Percentiles rank a stretch among this genome's conserved stretches.
These are phyloP conservation scores for Chimonanthus salicifolius DNA, from an alignment of 164 flowering plant genomes.

Conservation along the genomic window DNA sequence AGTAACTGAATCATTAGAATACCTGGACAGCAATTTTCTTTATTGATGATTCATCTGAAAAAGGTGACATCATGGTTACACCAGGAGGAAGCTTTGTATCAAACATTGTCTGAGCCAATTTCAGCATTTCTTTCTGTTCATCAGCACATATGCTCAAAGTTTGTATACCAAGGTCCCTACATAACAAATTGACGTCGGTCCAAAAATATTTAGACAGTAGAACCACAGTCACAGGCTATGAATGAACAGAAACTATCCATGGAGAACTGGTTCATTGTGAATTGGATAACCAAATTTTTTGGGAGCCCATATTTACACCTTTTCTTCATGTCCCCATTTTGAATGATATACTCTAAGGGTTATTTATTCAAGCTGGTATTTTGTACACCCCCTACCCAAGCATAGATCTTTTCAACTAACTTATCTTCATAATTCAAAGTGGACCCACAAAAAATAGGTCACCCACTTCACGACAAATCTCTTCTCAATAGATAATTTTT, in stretches of 20 bases:
- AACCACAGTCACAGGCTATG: background rate
- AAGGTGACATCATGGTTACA: conserved; percentile 68
- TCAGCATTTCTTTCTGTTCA: conserved; percentile 61
- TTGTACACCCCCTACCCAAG: background rate
- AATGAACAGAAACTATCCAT: too few relatives aligned
- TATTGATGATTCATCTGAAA: conserved; percentile 78
- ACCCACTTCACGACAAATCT: too few relatives aligned
- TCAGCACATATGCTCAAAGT: conserved; percentile 52
- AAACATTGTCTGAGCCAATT: conserved; percentile 79
- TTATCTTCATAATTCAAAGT: too few relatives aligned
- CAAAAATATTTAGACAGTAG: background rate
- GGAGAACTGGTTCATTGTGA: too few relatives aligned
- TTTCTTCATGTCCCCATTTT: too few relatives aligned
- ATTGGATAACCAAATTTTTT: too few relatives aligned
- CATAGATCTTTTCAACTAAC: too few relatives aligned
- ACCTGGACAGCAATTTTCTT: conserved; percentile 77
- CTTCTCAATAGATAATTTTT: too few relatives aligned
- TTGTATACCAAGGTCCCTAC: conserved; percentile 82
- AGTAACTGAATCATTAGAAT: conserved; percentile 2
- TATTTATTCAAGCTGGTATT: too few relatives aligned
- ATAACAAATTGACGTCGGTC: background rate
- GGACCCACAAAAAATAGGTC: too few relatives aligned
- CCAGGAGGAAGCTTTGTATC: conserved; percentile 95
- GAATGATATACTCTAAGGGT: too few relatives aligned
- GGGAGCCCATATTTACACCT: too few relatives aligned